Base-by-base conservation (phyloP, 2,329 filamentous ascomycete species). In the Alternaria sp. region DNA sequence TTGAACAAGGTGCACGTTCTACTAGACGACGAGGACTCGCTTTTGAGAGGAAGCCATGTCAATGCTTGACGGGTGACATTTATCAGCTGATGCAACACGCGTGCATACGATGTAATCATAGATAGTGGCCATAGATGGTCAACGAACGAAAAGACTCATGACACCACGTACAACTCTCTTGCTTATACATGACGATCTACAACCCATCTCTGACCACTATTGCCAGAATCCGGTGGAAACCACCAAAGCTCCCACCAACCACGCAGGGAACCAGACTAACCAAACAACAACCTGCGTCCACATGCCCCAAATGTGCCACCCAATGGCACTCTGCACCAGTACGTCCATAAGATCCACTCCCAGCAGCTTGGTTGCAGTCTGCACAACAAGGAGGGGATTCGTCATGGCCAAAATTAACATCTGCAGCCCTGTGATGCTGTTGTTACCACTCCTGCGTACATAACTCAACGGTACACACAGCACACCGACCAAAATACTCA, bases 221-320 rank as follows among this genome's bases (percentile, higher is more conserved):
- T 70, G 63, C 60, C 71, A 65, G 12, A 64, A 54, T 1, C 76
- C 76, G 26, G 66, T 64, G 4, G 69, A 73, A 49, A 78, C 74
- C 43, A 80, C 71, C 25, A 76, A 69, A 11, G 64, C 65, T 15
- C 83, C 91, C 7, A 89, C 86, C 40, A 96, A 79, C 94, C 94
- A 97, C 8, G 93, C 93, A 1, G 94, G 94, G 91, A 93, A 96
- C 94, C 94, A 97, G 46, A 97, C 89, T 77, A 93, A 91, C 92
- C 93, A 97, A n/a, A 97, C 86, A 11, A 96, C 88, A 17, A 97
- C 89, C 63, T 92, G 90, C 2, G 93, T 96, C 83, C 93, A 96
- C 86, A 96, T 88, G 2, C 93, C 93, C 88, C 91, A 93, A 12
- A 97, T 89, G 74, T 93, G 87, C 93, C 93, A 97, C 0, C 92